phyloP scores from a whole-genome alignment of 257 asterid genomes.

The Thymus mandschuricus region DNA sequence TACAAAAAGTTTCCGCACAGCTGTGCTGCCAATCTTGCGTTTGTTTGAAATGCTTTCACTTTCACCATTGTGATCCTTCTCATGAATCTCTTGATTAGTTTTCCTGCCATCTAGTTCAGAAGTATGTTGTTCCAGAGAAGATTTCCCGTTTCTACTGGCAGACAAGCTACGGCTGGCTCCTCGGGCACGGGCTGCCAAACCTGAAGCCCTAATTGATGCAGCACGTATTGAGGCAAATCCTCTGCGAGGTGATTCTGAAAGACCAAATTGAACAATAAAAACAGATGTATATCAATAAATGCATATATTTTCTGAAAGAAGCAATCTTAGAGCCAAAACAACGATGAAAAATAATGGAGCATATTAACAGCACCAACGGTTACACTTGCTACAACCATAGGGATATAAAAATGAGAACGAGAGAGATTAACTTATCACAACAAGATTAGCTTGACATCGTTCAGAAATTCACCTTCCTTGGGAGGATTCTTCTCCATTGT shows the following conservation, averaged over 20 bases:
- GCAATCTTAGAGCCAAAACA: constrained; percentile 10
- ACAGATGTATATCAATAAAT: constrained; percentile 3
- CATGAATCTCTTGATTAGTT: constrained; percentile 31
- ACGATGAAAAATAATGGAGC: neutral
- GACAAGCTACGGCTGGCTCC: constrained; percentile 36
- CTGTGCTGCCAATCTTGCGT: constrained; percentile 48
- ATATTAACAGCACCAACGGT: constrained; percentile 7
- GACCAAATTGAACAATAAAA: constrained; percentile 28
- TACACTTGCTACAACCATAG: constrained; percentile 12
- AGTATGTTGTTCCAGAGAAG: constrained; percentile 42
- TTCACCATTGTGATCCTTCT: constrained; percentile 36
- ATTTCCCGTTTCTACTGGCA: constrained; percentile 38
- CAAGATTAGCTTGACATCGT: constrained; percentile 8
- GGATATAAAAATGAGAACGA: neutral
- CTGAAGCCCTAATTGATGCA: constrained; percentile 79
- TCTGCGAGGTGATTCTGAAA: constrained; percentile 55
- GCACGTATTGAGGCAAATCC: constrained; percentile 72
- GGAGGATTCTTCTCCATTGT: constrained; percentile 22
- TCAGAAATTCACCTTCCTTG: constrained; percentile 36
- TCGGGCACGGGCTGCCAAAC: constrained; percentile 66
- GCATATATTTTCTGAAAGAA: neutral
- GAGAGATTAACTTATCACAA: neutral
- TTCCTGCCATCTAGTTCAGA: constrained; percentile 36
- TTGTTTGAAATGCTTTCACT: constrained; percentile 38
- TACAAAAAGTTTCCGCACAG: constrained; percentile 76